Evolutionary conservation across 164 flowering plant genomes (phyloP), one percentile per base, ranked within the genome.

Genomic region (Dillenia turbinata): DNA sequence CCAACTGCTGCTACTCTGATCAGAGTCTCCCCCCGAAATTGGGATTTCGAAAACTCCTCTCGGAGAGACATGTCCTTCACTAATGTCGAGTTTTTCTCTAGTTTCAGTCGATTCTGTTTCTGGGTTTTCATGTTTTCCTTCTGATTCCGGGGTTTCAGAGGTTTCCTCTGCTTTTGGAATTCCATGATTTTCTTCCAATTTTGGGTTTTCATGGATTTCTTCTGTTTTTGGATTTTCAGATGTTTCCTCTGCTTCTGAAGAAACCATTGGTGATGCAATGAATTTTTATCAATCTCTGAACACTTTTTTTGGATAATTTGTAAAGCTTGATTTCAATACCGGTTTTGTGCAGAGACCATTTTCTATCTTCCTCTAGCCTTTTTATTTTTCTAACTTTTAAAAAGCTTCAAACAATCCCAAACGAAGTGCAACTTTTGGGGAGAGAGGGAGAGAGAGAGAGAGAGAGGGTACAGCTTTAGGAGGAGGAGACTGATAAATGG

Each of bases 21-120:
- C 85, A 1, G 82, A 82, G 24, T 74, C 83, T 3, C 68, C 49
- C 5, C 83, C 78, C 22, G 55, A 8, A 45, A 79, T 33, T 1
- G 80, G 80, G 52, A 71, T 71, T 54, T 88, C 90, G 48, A 88
- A 49, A 4, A 88, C 88, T 5, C 85, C 77, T 66, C 89, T 74
- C 12, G 95, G 95, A 0, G 95, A 88, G 10, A 61, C 9, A 0
- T 74, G 55, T 5, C 72, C 78, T 9, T 74, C 66, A 24, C 8
- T 44, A 4, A 26, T 53, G 1, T 66, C 65, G 43, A 12, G 51
- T 47, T 65, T 62, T 2, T 43, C 50, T 6, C 17, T 2, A 1
- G 22, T 76, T 9, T 49, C 46, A 8, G 19, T 14, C 1, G 59
- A 2, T 55, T 69, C 74, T 54, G 12, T 44, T 58, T 72, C 80